A percentile compares a stretch with the other conserved stretches of the same genome.
Conservation (phyloP, 2,329 filamentous ascomycete genomes). For the Aureobasidium uvarum region DNA sequence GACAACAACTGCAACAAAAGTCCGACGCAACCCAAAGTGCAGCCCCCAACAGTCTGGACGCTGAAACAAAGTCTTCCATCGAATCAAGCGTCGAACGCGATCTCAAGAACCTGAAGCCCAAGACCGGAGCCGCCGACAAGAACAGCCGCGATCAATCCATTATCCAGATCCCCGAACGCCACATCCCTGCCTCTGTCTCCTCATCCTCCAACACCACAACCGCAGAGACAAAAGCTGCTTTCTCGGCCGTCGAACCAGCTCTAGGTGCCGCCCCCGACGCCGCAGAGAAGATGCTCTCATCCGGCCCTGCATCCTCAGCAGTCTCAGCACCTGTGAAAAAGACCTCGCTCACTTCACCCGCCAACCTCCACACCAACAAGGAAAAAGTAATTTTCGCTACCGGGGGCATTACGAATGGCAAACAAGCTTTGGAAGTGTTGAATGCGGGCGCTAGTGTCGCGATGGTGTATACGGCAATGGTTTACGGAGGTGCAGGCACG, state of each 20-base stretch:
- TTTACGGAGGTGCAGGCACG: constrained; percentile 62
- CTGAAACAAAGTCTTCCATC: constrained; percentile 19
- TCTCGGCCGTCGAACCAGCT: constrained; percentile 1
- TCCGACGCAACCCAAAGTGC: neutral
- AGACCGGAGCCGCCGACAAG: constrained; percentile 34
- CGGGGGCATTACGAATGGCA: constrained; percentile 85
- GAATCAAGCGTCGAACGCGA: constrained; percentile 36
- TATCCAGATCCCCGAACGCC: constrained; percentile 36
- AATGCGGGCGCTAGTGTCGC: constrained; percentile 88
- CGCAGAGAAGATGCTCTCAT: neutral
- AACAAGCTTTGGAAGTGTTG: constrained; percentile 76
- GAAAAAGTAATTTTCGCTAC: constrained; percentile 89
- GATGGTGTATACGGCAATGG: constrained; percentile 77
- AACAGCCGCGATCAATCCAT: constrained; percentile 37
- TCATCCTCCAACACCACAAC: neutral
- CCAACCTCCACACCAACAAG: constrained; percentile 31
- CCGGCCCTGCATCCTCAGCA: neutral
- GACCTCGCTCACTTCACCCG: constrained; percentile 22
- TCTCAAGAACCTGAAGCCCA: constrained; percentile 36
- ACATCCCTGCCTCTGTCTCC: constrained; percentile 25
- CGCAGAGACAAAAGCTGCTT: neutral
- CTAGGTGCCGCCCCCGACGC: neutral
- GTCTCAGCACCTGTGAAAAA: neutral
- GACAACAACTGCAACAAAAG: neutral
- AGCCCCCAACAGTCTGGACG: constrained; percentile 10